These are phyloP conservation scores for Cladophialophora chaetospira DNA, from an alignment of 2,329 filamentous ascomycete species.

Conservation along the genomic window DNA sequence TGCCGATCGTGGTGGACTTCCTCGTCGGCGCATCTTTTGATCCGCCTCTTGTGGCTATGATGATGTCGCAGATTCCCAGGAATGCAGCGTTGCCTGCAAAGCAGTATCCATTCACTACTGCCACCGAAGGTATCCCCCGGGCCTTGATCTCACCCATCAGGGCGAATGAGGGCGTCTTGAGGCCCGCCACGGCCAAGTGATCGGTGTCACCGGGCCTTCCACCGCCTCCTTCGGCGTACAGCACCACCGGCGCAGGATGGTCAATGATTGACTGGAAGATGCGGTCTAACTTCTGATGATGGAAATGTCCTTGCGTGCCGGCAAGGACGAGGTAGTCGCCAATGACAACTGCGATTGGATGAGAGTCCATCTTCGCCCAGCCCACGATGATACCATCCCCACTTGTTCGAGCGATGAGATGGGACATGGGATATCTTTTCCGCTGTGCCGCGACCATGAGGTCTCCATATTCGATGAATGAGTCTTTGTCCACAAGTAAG, in stretches of 20 bases:
- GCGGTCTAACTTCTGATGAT: conserved; percentile 28
- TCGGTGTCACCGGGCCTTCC: conserved; percentile 27
- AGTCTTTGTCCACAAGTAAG: conserved; percentile 26
- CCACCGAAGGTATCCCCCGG: conserved; percentile 27
- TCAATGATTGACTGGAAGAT: conserved; percentile 29
- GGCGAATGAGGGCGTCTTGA: conserved; percentile 28
- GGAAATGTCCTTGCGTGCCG: conserved; percentile 28
- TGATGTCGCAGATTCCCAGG: conserved; percentile 27
- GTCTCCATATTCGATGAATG: conserved; percentile 25
- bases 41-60: conserved; percentile 26
- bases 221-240: conserved; percentile 28
- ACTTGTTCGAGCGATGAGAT: conserved; percentile 28
- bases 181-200: conserved; percentile 24
- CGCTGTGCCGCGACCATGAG: conserved; percentile 28
- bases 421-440: conserved; percentile 25
- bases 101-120: conserved; percentile 28
- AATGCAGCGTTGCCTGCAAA: conserved; percentile 29
- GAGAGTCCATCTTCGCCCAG: conserved; percentile 27
- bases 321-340: conserved; percentile 28
- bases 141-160: conserved; percentile 28
- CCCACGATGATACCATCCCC: conserved; percentile 29
- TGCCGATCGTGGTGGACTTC: conserved; percentile 28
- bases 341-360: conserved; percentile 26
- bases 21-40: conserved; percentile 24
- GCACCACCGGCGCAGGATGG: conserved; percentile 26